These are phyloP conservation scores for Saturnispora besseyi DNA, from an alignment of 805 yeast species.

Conservation along the genomic window DNA sequence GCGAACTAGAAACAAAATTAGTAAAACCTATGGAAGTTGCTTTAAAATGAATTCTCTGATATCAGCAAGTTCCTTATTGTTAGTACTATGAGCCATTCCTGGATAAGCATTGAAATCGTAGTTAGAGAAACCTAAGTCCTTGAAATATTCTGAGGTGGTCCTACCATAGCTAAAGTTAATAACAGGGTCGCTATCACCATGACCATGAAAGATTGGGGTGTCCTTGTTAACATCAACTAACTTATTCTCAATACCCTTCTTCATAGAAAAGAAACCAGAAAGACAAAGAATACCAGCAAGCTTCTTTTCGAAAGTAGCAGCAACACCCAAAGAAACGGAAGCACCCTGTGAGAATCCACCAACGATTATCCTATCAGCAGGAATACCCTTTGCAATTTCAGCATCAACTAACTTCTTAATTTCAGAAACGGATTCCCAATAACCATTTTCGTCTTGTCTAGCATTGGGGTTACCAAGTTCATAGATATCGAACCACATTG, in stretches of 20 bases:
- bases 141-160: slow-evolving; percentile 36
- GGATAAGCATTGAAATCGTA: slow-evolving; percentile 46
- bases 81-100: slow-evolving; percentile 62
- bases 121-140: slow-evolving; percentile 35
- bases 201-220: slow-evolving; percentile 83
- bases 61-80: slow-evolving; percentile 56
- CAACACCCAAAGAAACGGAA: slow-evolving; percentile 60
- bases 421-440: slow-evolving; percentile 37
- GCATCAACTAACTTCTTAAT: slow-evolving; percentile 41
- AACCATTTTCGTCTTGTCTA: slow-evolving; percentile 46
- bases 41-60: slow-evolving; percentile 35
- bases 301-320: slow-evolving; percentile 44
- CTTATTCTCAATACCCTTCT: slow-evolving; percentile 18
- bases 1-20: not conserved
- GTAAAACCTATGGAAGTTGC: not conserved
- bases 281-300: slow-evolving; percentile 72
- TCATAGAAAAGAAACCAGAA: slow-evolving; percentile 61
- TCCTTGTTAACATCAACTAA: slow-evolving; percentile 36
- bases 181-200: slow-evolving; percentile 72
- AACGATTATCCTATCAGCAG: slow-evolving; percentile 61
- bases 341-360: slow-evolving; percentile 98
- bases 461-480: slow-evolving; percentile 41
- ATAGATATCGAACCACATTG: slow-evolving; percentile 81
- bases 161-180: slow-evolving; percentile 37
- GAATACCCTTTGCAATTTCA: slow-evolving; percentile 45